Base-by-base conservation (phyloP, 805 yeast genomes). In the Teunomyces pallodes region DNA sequence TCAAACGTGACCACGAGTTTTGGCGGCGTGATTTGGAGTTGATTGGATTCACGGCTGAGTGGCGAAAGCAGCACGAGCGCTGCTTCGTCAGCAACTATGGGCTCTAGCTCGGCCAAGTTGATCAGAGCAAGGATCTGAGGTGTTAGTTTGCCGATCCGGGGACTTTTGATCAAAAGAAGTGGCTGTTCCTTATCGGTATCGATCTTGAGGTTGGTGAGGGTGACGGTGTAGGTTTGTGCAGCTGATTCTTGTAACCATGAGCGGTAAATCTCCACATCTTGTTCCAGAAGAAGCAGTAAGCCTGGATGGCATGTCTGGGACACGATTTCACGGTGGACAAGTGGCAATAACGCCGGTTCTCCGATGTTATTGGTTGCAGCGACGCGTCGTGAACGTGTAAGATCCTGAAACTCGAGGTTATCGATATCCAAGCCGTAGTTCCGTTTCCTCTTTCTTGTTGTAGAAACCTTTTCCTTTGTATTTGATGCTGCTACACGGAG, bases 361-460 rank as follows among this genome's bases (percentile, higher is more conserved):
- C 35, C 12, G 42, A 42, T 9, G 39, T 46, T n/a, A 42, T 41
- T n/a, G 32, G 42, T 46, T n/a, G 45, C 42, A 13, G 26, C 43
- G 14, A 42, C 46, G 10, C 26, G 31, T 31, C 20, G 45, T 10
- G 20, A 43, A 24, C 35, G 39, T 42, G 54, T 51, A 17, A 57
- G 44, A 24, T 56, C 56, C n/a, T 47, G 29, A 33, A 53, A 57
- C 24, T 51, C 46, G 30, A 54, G 46, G 39, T 57, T 58, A 30
- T 49, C 61, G 27, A 60, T 58, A 16, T 46, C 44, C 30, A 60
- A 44, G 10, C 41, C 36, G 10, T 17, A 26, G 36, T 32, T 32
- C 45, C 52, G 47, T 33, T 44, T 43, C 51, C 48, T 45, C 44
- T 54, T 36, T 39, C 46, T 14, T 29, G 45, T 35, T 31, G 41